These are phyloP conservation scores for Saccharum spontaneum DNA, from an alignment of 176 grass and related monocot species.

Conservation along the genomic window DNA sequence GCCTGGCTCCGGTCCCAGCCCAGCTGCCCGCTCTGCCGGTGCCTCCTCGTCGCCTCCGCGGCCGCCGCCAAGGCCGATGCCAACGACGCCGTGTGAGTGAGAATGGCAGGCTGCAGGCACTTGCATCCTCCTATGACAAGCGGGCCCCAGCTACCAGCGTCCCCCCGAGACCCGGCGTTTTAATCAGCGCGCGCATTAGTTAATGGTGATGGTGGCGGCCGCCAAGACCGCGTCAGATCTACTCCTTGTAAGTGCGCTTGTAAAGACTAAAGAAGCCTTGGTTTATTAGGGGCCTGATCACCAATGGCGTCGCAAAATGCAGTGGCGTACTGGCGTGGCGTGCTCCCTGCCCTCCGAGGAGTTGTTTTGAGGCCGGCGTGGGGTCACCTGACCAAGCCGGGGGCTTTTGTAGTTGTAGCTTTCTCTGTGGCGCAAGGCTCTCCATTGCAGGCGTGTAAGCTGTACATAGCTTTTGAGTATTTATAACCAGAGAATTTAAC, in stretches of 20 bases:
- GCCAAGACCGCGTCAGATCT: constrained; percentile 2
- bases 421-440: neutral
- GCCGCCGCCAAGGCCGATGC: constrained; percentile 26
- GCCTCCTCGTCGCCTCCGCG: constrained; percentile 18
- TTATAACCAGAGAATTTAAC: neutral
- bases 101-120: neutral
- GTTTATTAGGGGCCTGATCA: neutral
- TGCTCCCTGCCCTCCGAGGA: neutral
- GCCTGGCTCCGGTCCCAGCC: constrained; percentile 62
- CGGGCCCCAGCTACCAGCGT: neutral
- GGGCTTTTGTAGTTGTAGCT: neutral
- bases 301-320: constrained; percentile 23
- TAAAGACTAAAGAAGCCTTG: neutral
- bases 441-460: neutral
- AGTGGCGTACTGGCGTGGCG: neutral
- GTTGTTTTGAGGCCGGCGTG: constrained; percentile 2
- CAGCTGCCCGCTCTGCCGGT: constrained; percentile 79
- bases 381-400: neutral
- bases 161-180: neutral
- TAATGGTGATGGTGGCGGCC: neutral
- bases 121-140: neutral
- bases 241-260: constrained; percentile 14
- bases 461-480: constrained; percentile 42
- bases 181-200: constrained; percentile 6
- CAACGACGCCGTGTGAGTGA: constrained; percentile 31